Evolutionary conservation across 2,329 filamentous ascomycete genomes (phyloP).

Genomic region (Metarhizium anisopliae): DNA sequence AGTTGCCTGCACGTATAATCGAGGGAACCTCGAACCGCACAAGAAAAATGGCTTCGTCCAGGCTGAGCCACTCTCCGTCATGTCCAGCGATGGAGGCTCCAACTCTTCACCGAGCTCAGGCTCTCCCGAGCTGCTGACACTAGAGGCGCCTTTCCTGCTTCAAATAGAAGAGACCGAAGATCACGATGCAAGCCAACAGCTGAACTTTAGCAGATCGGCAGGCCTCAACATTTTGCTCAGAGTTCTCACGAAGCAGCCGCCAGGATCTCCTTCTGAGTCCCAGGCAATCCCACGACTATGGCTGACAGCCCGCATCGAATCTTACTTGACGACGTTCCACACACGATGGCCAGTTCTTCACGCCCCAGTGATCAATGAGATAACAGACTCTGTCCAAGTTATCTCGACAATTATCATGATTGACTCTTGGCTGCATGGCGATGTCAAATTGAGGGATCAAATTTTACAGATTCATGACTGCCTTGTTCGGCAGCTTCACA

Average conservation of each 20-base stretch:
- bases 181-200: background rate
- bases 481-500: conserved; percentile 21
- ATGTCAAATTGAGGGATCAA: conserved; percentile 14
- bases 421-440: conserved; percentile 27
- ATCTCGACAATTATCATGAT: conserved; percentile 27
- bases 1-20: conserved; percentile 27
- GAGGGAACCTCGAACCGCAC: conserved; percentile 3
- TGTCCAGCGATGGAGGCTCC: background rate
- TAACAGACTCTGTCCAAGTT: conserved; percentile 17
- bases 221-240: conserved; percentile 1
- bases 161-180: background rate
- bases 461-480: conserved; percentile 21
- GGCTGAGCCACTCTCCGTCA: background rate
- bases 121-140: background rate
- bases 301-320: conserved; percentile 13
- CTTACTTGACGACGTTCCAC: conserved; percentile 32
- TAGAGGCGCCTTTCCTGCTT: background rate
- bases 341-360: conserved; percentile 32
- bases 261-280: conserved; percentile 3
- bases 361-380: conserved; percentile 23
- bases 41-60: background rate
- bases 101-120: background rate
- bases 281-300: conserved; percentile 11
- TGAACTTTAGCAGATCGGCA: background rate
- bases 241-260: background rate